Evolutionary conservation across 2,329 filamentous ascomycete genomes (phyloP).

Genomic region (Cadophora gregata): DNA sequence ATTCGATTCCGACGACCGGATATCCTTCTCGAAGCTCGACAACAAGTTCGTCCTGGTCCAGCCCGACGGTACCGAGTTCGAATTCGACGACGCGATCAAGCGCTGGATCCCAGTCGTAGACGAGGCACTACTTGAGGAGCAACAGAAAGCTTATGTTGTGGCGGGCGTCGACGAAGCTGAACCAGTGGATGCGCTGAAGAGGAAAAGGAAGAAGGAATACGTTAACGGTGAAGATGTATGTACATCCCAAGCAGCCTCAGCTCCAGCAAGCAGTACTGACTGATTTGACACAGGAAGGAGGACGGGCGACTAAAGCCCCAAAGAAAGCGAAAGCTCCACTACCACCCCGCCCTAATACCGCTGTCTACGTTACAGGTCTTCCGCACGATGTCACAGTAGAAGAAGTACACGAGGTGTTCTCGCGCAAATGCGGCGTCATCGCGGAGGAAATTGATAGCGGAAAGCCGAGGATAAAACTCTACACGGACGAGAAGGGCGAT

Average conservation of each 20-base stretch:
- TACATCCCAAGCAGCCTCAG: slow-evolving; percentile 20
- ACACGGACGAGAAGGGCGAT: slow-evolving; percentile 77
- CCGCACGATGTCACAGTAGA: slow-evolving; percentile 78
- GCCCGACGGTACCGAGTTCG: slow-evolving; percentile 83
- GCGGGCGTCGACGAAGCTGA: slow-evolving; percentile 64
- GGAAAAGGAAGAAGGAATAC: slow-evolving; percentile 59
- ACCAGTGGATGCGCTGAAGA: slow-evolving; percentile 52
- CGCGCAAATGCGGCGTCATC: slow-evolving; percentile 84
- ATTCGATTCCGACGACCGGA: slow-evolving; percentile 79
- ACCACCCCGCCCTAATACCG: slow-evolving; percentile 72
- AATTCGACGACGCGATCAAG: slow-evolving; percentile 74
- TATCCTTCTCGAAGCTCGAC: slow-evolving; percentile 85
- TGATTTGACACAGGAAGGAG: slow-evolving; percentile 39
- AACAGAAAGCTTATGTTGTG: slow-evolving; percentile 65
- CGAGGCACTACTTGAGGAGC: slow-evolving; percentile 63
- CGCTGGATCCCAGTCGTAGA: slow-evolving; percentile 78
- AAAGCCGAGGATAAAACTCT: slow-evolving; percentile 90
- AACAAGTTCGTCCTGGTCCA: slow-evolving; percentile 84
- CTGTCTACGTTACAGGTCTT: slow-evolving; percentile 89
- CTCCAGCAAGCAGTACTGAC: slow-evolving; percentile 24
- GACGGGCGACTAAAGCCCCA: slow-evolving; percentile 42
- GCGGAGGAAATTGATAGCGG: slow-evolving; percentile 93
- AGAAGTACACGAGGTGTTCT: slow-evolving; percentile 85
- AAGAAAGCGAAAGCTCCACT: slow-evolving; percentile 45
- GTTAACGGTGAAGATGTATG: slow-evolving; percentile 57